These are phyloP conservation scores for Sesbania bispinosa DNA, from an alignment of 306 rosid species.

Conservation along the genomic window DNA sequence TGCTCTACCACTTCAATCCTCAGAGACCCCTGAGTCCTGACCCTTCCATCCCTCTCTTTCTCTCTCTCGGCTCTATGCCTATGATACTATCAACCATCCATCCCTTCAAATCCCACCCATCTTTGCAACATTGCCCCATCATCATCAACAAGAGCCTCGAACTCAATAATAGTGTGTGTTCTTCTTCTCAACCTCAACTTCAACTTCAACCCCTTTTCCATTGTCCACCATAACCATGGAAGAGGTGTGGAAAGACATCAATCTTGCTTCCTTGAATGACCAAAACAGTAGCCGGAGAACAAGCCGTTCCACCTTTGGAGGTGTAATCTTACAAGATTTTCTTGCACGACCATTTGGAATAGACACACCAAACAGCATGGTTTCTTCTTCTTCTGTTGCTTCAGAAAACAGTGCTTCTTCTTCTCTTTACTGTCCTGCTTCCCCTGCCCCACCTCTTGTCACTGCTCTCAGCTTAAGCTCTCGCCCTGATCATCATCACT, in stretches of 20 bases:
- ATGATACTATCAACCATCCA: background rate
- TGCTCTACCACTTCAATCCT: background rate
- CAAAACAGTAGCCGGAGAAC: background rate
- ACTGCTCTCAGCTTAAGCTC: slow-evolving; percentile 50
- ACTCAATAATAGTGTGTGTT: too few species aligned
- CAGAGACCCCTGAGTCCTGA: background rate
- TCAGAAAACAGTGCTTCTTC: background rate
- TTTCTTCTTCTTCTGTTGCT: background rate
- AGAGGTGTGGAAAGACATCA: slow-evolving; percentile 75
- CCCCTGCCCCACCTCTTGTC: slow-evolving; percentile 20
- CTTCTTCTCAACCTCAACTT: background rate
- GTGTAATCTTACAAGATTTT: slow-evolving; percentile 59
- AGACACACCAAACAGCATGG: slow-evolving; percentile 30
- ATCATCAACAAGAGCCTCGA: background rate
- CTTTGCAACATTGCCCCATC: background rate
- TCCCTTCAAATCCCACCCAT: background rate
- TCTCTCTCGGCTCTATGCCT: background rate
- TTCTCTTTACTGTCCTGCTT: slow-evolving; percentile 15
- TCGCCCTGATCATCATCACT: slow-evolving; percentile 27
- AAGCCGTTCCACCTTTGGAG: background rate
- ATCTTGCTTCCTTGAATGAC: slow-evolving; percentile 38
- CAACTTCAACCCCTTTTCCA: background rate
- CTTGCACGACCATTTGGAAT: slow-evolving; percentile 44
- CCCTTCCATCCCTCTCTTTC: background rate
- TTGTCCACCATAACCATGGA: slow-evolving; percentile 45